Percentiles rank a stretch among this genome's conserved stretches.
Evolutionary conservation across 2,329 filamentous ascomycete species (phyloP).

Genomic region (Ascochyta viciae-villosae): DNA sequence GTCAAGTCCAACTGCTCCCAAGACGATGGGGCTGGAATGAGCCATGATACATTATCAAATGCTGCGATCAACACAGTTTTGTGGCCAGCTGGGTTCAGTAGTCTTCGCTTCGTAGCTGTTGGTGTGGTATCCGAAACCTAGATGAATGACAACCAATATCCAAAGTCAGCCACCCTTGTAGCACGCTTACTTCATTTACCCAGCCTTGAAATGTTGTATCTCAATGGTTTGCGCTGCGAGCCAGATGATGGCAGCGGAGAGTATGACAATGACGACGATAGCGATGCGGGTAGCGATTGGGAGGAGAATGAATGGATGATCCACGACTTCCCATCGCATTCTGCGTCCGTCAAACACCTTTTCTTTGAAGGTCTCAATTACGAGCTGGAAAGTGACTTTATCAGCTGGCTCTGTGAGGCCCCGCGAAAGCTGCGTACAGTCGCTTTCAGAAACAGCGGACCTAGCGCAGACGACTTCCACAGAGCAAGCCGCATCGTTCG

Average conservation of each 20-base stretch:
- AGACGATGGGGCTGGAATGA: no score
- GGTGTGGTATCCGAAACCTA: neutral
- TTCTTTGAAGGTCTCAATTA: neutral
- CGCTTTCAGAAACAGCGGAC: neutral
- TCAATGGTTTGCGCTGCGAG: constrained; percentile 1
- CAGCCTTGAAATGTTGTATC: neutral
- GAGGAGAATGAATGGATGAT: no score
- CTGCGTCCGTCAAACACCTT: neutral
- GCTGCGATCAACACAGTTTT: no score
- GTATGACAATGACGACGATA: neutral
- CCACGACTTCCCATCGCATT: neutral
- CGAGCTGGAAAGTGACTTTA: neutral
- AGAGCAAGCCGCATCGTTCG: no score
- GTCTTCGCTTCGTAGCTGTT: neutral
- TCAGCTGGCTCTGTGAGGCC: neutral
- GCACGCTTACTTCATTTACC: neutral
- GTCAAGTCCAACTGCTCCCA: no score
- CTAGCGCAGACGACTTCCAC: neutral
- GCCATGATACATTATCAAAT: no score
- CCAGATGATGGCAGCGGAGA: neutral
- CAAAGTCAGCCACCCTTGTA: neutral
- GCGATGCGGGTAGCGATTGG: neutral
- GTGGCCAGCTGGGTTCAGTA: neutral
- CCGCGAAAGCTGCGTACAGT: neutral
- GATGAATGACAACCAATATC: neutral